Base-by-base conservation (phyloP, 306 rosid species). In the Glycine tomentella region DNA sequence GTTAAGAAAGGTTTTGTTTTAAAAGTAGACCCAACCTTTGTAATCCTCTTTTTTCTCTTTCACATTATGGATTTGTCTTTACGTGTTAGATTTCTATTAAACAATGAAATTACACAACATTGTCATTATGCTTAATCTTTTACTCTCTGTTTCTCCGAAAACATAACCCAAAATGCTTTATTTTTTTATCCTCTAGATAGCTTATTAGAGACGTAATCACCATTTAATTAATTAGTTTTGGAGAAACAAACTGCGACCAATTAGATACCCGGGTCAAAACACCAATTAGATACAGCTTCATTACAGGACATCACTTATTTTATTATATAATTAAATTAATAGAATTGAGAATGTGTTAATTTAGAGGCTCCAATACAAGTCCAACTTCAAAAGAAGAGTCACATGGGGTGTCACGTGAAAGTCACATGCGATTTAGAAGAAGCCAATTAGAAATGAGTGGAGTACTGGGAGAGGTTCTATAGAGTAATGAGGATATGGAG, bases 51-150 rank as follows among this genome's bases (percentile, higher is more conserved):
- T 67, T 58, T 72, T 71, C 20, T 72, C 59, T 49, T 87, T 72
- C 76, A 83, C 75, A 75, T 44, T 63, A 65, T 85, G 63, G 10
- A 46, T 55, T 57, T 12, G 80, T 76, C 58, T 82, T 61, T 63
- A 76, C 79, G 57, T 52, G 88, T 65, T 74, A n/a, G 69, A 6
- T 59, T 81, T 72, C 31, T 72, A 74, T 49, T 68, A 53, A 79
- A 64, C 79, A 63, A 31, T 75, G 80, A 40, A 79, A 73, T 25
- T 69, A 53, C 75, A 52, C 51, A 58, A 55, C 84, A 74, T 58
- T 72, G 65, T 77, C 48, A 58, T 85, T 77, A 78, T 65, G 67
- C 72, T 50, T 81, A 78, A 84, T 86, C 87, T 81, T 86, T 51
- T 72, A 80, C 8, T 5, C 67, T 61, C 17, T 33, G 8, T 40